Conservation (phyloP, 2,329 filamentous ascomycete genomes). For the Penicillium sp. region DNA sequence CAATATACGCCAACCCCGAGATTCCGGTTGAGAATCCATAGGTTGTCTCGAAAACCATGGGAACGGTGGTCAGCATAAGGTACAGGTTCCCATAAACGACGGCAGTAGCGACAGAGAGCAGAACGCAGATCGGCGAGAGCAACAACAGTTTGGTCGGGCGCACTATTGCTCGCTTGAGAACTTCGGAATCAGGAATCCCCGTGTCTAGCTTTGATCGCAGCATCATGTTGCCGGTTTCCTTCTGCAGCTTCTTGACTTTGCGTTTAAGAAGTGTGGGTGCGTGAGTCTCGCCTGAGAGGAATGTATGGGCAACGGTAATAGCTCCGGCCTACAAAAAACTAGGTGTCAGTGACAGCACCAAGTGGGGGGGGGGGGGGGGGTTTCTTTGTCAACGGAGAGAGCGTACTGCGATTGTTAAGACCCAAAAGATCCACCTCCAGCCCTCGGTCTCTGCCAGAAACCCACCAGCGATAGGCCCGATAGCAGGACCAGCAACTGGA, state of each 20-base stretch:
- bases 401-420: conserved; percentile 29
- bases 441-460: conserved; percentile 26
- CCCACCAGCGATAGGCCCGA: conserved; percentile 30
- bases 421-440: conserved; percentile 37
- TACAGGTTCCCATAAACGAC: conserved; percentile 57
- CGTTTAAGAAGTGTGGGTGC: conserved; percentile 37
- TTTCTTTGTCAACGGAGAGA: neutral
- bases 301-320: conserved; percentile 31
- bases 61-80: conserved; percentile 55
- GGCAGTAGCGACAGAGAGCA: conserved; percentile 53
- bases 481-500: conserved; percentile 20
- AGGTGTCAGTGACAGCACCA: neutral
- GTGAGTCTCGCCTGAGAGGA: conserved; percentile 44
- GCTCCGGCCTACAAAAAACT: conserved; percentile 27
- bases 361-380: neutral
- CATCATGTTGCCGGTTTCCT: conserved; percentile 38
- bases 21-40: conserved; percentile 48
- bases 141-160: conserved; percentile 46
- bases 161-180: conserved; percentile 44
- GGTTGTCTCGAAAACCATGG: conserved; percentile 47
- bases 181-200: conserved; percentile 35
- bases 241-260: conserved; percentile 42
- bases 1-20: conserved; percentile 49
- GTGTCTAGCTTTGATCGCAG: conserved; percentile 27
- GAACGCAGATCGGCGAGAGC: conserved; percentile 51